Evolutionary conservation across 2,329 filamentous ascomycete species (phyloP).

Genomic region (Phialocephala sp.): DNA sequence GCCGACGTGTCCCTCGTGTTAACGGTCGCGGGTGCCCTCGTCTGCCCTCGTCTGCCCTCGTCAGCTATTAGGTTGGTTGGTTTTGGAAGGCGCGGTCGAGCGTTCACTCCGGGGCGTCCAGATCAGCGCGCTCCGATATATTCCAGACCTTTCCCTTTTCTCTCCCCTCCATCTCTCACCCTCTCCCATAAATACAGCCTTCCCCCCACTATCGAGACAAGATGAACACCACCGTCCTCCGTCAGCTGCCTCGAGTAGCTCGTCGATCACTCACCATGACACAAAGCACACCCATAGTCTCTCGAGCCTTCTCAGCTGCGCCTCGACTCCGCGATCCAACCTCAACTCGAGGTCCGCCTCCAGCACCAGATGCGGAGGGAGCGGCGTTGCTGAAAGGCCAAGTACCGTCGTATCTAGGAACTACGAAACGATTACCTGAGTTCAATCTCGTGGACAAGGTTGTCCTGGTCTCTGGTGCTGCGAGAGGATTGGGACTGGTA

Average conservation of each 20-base stretch:
- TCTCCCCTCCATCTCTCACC: neutral
- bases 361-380: conserved; percentile 28
- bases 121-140: conserved; percentile 10
- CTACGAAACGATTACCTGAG: conserved; percentile 50
- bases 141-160: neutral
- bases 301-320: conserved; percentile 18
- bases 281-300: conserved; percentile 1
- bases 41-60: neutral
- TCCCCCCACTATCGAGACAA: neutral
- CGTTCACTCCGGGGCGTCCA: neutral
- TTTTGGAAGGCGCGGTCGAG: neutral
- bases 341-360: conserved; percentile 21
- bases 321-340: conserved; percentile 13
- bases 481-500: conserved; percentile 73
- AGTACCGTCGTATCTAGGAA: conserved; percentile 33
- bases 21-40: neutral
- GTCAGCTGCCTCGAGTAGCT: neutral
- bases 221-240: conserved; percentile 6
- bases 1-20: neutral
- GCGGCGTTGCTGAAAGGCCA: conserved; percentile 20
- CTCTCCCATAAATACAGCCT: neutral
- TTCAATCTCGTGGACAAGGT: conserved; percentile 73
- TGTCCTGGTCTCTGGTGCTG: conserved; percentile 74
- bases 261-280: neutral
- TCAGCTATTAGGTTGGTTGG: neutral